Conservation (phyloP, 768 basidiomycete genomes). For the Suillus lakei region DNA sequence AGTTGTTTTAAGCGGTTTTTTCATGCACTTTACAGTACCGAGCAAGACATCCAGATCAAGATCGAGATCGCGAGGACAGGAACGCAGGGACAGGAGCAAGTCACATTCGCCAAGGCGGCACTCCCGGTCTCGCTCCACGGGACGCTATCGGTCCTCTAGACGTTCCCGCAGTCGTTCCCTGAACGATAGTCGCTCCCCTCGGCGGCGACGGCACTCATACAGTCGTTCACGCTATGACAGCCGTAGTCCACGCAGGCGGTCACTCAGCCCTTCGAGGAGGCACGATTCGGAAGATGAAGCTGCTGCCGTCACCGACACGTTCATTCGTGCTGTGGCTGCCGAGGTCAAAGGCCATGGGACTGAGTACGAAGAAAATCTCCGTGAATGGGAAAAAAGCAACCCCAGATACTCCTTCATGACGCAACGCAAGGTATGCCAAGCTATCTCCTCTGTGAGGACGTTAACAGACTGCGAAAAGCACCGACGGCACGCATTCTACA, state of each 20-base stretch:
- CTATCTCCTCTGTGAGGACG: slow-evolving; percentile 6
- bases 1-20: not conserved
- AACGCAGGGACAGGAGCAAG: slow-evolving; percentile 28
- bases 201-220: slow-evolving; percentile 44
- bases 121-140: slow-evolving; percentile 39
- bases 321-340: slow-evolving; percentile 85
- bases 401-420: slow-evolving; percentile 83
- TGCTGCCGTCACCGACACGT: slow-evolving; percentile 73
- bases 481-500: slow-evolving; percentile 72
- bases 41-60: slow-evolving; percentile 34
- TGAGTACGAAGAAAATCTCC: slow-evolving; percentile 75
- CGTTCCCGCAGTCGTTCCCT: slow-evolving; percentile 57
- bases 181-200: slow-evolving; percentile 49
- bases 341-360: slow-evolving; percentile 83
- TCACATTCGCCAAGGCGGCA: slow-evolving; percentile 38
- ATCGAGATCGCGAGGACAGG: slow-evolving; percentile 38
- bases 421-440: slow-evolving; percentile 50
- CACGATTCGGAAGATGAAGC: slow-evolving; percentile 58
- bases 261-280: slow-evolving; percentile 34
- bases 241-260: slow-evolving; percentile 54
- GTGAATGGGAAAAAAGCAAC: slow-evolving; percentile 79
- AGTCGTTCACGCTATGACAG: slow-evolving; percentile 41
- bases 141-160: slow-evolving; percentile 44
- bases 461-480: slow-evolving; percentile 48
- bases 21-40: slow-evolving; percentile 9